Evolutionary conservation across 2,329 filamentous ascomycete genomes (phyloP), one percentile per base, ranked within the genome.

Genomic region (Microsporum ferrugineum): DNA sequence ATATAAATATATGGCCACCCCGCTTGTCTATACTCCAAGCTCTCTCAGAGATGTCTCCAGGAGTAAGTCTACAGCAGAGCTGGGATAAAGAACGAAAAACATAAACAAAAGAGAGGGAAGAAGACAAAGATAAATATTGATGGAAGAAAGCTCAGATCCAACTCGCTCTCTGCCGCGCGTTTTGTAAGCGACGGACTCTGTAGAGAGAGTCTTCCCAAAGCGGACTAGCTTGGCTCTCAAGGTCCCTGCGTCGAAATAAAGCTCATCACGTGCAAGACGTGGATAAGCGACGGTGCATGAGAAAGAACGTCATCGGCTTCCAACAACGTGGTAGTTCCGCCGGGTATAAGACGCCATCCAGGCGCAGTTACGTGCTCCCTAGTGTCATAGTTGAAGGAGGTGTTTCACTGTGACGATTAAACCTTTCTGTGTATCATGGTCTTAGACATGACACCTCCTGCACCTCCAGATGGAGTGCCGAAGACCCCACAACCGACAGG

Each of bases 181-280:
- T 53, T 49, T 60, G 38, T 60, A 45, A 53, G 29, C 45, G 58
- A 29, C 31, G 36, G 49, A 55, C n/a, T 47, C 23, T 27, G 36
- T 55, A 2, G 29, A 31, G 31, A 7, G 31, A 5, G 12, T 5
- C 31, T 55, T 55, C 51, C 51, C 5, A 55, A 38, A 55, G 31
- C 14, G 33, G 51, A 55, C 31, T 55, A 55, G 51, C 31, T 4
- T 55, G 29, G 1, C 51, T 34, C 51, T 14, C 51, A 55, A 55
- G 51, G 51, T 55, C 29, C 51, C 31, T 55, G 51, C 33, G 3
- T 36, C 31, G 17, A 8, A 31, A 17, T 55, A 55, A 36, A 29
- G 51, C 31, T 55, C n/a, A 38, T 51, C 41, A 47, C 41, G 57
- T 59, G 57, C 23, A 8, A 2, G 14, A 23, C 17, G 17, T 6